Evolutionary conservation across 192 early-diverging fungal genomes (phyloP), one percentile per base, ranked within the genome.

Genomic region (Dispira simplex): DNA sequence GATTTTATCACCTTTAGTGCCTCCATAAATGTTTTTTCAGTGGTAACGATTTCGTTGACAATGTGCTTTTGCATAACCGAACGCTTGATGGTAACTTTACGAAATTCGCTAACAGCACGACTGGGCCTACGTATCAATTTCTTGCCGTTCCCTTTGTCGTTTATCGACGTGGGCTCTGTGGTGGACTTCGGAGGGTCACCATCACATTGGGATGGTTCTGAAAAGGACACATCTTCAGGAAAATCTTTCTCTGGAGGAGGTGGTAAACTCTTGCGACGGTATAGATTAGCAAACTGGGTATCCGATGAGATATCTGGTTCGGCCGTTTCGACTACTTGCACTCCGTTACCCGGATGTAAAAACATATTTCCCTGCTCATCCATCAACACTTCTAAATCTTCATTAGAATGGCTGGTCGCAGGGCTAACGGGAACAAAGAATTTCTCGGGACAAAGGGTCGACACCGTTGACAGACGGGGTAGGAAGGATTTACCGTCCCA

Each of bases 281-380:
- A 56, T 21, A 56, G 0, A 27, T 21, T 28, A 12, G 28, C 25
- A 28, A 56, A 21, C 11, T 26, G 13, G 18, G 3, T 27, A 28
- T 56, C 54, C 8, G 54, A 56, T 3, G 20, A 1, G 23, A 56
- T 56, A 56, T 21, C 54, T 28, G 54, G 54, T 26, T 56, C 54
- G 3, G 16, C 20, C 3, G 16, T 26, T 20, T 46, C 59, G 8
- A 46, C 43, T 20, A 16, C 14, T 5, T 62, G 18, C 10, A 16
- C 59, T 0, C 32, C 59, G 18, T 58, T n/a, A 1, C 59, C 59
- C 0, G 59, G 44, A 11, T 62, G 59, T 11, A 44, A 25, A 45
- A 46, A 62, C 18, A 62, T n/a, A 21, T 62, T 39, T 14, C 59
- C 59, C 20, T 62, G 26, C n/a, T 62, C 59, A 45, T 62, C 59